Percentiles rank a stretch among this genome's conserved stretches.
phyloP scores from a whole-genome alignment of 306 rosid genomes.

The Fragaria ananassa region DNA sequence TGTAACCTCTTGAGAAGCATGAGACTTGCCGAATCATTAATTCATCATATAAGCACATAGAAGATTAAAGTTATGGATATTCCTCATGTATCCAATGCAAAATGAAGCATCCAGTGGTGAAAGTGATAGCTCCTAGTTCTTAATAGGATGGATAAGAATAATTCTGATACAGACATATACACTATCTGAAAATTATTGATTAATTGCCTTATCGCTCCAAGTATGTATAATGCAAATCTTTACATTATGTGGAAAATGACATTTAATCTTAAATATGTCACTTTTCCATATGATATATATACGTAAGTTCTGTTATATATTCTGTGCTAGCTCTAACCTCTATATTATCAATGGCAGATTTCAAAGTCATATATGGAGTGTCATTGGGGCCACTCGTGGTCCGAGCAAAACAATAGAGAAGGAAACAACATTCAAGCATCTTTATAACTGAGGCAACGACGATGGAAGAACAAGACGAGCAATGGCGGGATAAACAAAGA shows the following conservation, averaged over 20 bases:
- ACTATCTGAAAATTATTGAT: neutral
- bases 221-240: neutral
- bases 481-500: neutral
- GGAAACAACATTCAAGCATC: neutral
- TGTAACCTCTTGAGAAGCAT: neutral
- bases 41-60: too few relatives aligned
- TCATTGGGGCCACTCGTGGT: neutral
- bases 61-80: neutral
- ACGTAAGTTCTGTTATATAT: neutral
- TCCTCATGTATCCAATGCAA: neutral
- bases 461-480: neutral
- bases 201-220: neutral
- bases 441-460: neutral
- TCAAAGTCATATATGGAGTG: neutral
- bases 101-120: neutral
- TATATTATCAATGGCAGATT: neutral
- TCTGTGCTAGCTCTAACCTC: neutral
- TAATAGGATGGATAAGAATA: neutral
- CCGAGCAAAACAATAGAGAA: neutral
- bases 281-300: neutral
- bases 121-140: neutral
- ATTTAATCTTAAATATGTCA: neutral
- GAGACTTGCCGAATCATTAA: neutral
- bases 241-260: neutral
- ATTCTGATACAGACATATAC: neutral